Evolutionary conservation across 2,329 filamentous ascomycete genomes (phyloP).

Genomic region (Fusarium napiforme): DNA sequence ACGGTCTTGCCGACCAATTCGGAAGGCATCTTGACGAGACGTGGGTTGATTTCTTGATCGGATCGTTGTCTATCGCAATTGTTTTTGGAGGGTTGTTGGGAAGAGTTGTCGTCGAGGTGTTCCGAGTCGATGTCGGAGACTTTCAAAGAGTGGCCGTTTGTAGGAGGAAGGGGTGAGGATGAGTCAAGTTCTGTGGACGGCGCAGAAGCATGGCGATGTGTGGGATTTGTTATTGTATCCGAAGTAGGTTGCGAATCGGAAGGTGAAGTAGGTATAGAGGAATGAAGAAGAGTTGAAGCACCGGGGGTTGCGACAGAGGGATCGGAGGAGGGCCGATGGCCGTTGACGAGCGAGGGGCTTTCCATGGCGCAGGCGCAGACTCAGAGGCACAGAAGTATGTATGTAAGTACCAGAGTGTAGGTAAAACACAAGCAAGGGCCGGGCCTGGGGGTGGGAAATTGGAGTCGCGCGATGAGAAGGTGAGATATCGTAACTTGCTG

Average conservation of each 20-base stretch:
- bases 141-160: constrained; percentile 30
- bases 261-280: constrained; percentile 28
- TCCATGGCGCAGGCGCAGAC: constrained; percentile 38
- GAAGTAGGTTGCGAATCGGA: constrained; percentile 14
- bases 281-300: constrained; percentile 16
- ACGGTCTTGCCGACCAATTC: constrained; percentile 82
- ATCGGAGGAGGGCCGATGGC: constrained; percentile 38
- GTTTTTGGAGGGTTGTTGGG: constrained; percentile 50
- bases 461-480: constrained; percentile 45
- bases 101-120: constrained; percentile 19
- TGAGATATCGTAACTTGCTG: constrained; percentile 45
- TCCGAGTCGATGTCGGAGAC: constrained; percentile 16
- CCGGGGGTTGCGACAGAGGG: constrained; percentile 18
- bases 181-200: constrained; percentile 14
- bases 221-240: constrained; percentile 11
- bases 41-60: constrained; percentile 60
- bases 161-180: constrained; percentile 18
- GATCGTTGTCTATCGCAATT: constrained; percentile 64
- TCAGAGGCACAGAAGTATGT: constrained; percentile 12
- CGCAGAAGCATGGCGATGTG: constrained; percentile 39
- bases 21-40: constrained; percentile 67
- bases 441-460: constrained; percentile 29
- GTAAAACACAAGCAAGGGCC: constrained; percentile 23
- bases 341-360: constrained; percentile 42
- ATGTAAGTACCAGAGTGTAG: neutral